phyloP scores from a whole-genome alignment of 306 rosid genomes.

The Citrullus colocynthis region DNA sequence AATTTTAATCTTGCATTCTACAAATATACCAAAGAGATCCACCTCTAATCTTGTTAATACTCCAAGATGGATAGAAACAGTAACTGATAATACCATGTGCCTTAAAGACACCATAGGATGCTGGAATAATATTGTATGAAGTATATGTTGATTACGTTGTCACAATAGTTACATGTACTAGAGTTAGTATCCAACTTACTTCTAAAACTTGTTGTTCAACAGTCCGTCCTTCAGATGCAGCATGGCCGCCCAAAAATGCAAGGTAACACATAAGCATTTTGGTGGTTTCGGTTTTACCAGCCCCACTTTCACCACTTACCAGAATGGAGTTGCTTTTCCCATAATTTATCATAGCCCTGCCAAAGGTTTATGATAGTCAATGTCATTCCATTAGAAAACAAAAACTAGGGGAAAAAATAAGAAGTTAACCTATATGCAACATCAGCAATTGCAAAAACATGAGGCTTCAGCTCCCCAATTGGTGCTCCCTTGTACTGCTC shows the following conservation, averaged over 20 bases:
- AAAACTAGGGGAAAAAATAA: slow-evolving; percentile 12
- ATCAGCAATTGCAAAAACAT: slow-evolving; percentile 86
- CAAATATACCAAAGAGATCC: neutral
- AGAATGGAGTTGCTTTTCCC: slow-evolving; percentile 77
- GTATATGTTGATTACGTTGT: neutral
- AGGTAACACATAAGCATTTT: slow-evolving; percentile 92
- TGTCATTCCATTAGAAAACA: slow-evolving; percentile 15
- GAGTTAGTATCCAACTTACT: slow-evolving; percentile 45
- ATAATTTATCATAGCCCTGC: slow-evolving; percentile 74
- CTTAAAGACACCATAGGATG: neutral
- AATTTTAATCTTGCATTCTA: neutral
- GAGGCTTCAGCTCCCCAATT: slow-evolving; percentile 60
- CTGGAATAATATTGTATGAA: neutral
- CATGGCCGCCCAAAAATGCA: slow-evolving; percentile 73
- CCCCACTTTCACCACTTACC: slow-evolving; percentile 93
- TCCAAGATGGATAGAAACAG: neutral
- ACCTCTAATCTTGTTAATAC: neutral
- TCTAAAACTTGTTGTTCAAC: slow-evolving; percentile 84
- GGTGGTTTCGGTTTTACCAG: slow-evolving; percentile 94
- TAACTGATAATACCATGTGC: neutral
- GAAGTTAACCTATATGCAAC: slow-evolving; percentile 64
- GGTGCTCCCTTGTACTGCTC: slow-evolving; percentile 52
- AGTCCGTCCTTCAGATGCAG: slow-evolving; percentile 57
- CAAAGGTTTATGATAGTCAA: slow-evolving; percentile 10
- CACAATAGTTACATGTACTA: neutral